phyloP scores from a whole-genome alignment of 176 grass and related monocot genomes.

The Triticum urartu region DNA sequence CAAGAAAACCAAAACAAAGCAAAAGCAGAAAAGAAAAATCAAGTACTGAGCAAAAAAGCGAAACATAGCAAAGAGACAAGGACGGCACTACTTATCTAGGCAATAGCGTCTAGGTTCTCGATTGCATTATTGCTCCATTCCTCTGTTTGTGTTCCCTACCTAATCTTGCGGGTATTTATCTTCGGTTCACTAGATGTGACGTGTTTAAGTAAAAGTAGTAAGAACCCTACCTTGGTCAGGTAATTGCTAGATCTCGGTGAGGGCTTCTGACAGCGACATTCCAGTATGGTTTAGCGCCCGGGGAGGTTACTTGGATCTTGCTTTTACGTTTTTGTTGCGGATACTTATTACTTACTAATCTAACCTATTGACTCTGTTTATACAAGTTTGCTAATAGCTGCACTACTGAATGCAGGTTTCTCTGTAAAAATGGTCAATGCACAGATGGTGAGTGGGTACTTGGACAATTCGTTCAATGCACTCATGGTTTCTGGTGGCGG shows the following conservation, averaged over 20 bases:
- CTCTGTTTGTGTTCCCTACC: neutral
- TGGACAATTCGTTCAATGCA: slow-evolving; percentile 56
- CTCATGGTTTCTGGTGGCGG: slow-evolving; percentile 40
- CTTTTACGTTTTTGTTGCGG: neutral
- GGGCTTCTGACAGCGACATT: neutral
- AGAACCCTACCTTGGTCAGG: neutral
- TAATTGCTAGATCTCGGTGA: neutral
- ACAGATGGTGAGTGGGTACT: slow-evolving; percentile 22
- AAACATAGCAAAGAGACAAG: neutral
- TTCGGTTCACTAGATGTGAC: neutral
- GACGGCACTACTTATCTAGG: neutral
- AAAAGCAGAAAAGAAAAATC: neutral
- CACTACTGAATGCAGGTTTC: slow-evolving; percentile 23
- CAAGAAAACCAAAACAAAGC: neutral
- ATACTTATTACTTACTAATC: neutral
- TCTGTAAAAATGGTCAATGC: slow-evolving; percentile 49
- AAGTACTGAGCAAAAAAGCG: neutral
- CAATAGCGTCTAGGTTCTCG: neutral
- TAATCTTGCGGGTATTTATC: neutral
- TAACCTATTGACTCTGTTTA: slow-evolving; percentile 3
- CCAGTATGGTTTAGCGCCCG: neutral
- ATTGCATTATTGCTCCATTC: neutral
- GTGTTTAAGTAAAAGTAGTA: neutral
- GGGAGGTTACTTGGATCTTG: neutral
- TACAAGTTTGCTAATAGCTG: neutral